Conservation (phyloP, 305 asterid genomes). For the Rubia tinctorum region DNA sequence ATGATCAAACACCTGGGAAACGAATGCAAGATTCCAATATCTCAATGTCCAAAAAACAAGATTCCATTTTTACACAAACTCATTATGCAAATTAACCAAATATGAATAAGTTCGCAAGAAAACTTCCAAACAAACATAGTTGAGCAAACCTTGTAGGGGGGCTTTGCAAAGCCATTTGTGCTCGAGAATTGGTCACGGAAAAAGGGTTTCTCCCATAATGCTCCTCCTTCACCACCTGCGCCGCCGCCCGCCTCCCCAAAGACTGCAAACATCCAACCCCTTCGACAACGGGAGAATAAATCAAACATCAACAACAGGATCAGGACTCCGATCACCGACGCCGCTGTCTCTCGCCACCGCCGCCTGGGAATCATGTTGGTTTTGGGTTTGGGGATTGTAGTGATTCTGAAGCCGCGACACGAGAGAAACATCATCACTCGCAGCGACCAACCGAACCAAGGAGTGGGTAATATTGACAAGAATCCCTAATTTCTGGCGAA, state of each 20-base stretch:
- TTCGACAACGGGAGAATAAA: slow-evolving; percentile 51
- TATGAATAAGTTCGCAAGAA: neutral
- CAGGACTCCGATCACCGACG: slow-evolving; percentile 25
- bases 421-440: slow-evolving; percentile 12
- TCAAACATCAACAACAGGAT: slow-evolving; percentile 38
- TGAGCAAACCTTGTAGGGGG: slow-evolving; percentile 55
- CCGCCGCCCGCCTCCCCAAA: slow-evolving; percentile 54
- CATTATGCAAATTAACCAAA: neutral
- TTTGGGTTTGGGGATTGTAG: neutral
- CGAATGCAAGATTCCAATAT: neutral
- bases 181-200: slow-evolving; percentile 27
- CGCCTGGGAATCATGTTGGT: neutral
- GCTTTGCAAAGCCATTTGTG: slow-evolving; percentile 56
- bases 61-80: neutral
- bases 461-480: too few relatives aligned
- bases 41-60: neutral
- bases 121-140: too few relatives aligned
- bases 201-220: slow-evolving; percentile 17
- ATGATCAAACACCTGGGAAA: neutral
- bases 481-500: too few relatives aligned
- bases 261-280: slow-evolving; percentile 30
- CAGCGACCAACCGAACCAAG: too few relatives aligned
- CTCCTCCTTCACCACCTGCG: slow-evolving; percentile 18
- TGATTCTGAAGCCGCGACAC: slow-evolving; percentile 10
- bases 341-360: too few relatives aligned